Conservation (phyloP, 1,284 basidiomycete genomes). For the Apiotrichum akiyoshidainum region DNA sequence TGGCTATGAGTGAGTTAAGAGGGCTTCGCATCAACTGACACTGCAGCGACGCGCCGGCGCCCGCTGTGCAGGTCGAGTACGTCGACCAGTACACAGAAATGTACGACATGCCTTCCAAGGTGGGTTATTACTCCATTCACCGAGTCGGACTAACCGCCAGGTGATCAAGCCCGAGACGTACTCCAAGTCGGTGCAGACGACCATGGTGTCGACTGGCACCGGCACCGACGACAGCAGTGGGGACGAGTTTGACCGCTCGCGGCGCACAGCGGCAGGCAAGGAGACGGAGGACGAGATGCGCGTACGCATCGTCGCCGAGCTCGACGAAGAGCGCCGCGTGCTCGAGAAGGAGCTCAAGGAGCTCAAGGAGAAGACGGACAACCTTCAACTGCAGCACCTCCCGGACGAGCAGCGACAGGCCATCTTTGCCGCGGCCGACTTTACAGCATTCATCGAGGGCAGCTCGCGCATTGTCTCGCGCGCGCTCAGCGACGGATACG, state of each 20-base stretch:
- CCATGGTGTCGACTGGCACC: constrained; percentile 42
- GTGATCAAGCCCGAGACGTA: constrained; percentile 57
- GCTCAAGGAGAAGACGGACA: constrained; percentile 70
- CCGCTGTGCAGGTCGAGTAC: constrained; percentile 60
- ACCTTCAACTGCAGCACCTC: constrained; percentile 60
- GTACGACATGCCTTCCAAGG: constrained; percentile 83
- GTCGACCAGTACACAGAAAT: constrained; percentile 82
- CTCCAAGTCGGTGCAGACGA: constrained; percentile 89
- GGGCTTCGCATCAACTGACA: too few relatives aligned
- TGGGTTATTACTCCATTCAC: constrained; percentile 43
- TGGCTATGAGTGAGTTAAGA: neutral
- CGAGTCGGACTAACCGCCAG: constrained; percentile 1
- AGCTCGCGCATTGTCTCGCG: constrained; percentile 94
- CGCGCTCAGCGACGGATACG: constrained; percentile 93
- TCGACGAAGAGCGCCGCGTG: constrained; percentile 60
- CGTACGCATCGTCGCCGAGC: constrained; percentile 59
- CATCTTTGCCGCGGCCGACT: constrained; percentile 80
- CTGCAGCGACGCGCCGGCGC: constrained; percentile 49
- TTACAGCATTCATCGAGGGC: constrained; percentile 87
- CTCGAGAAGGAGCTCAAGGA: constrained; percentile 75
- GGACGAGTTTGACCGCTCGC: constrained; percentile 20
- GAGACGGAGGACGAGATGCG: constrained; percentile 70
- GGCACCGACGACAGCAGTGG: constrained; percentile 55
- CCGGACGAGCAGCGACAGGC: constrained; percentile 76
- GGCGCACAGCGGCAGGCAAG: constrained; percentile 38